phyloP scores from a whole-genome alignment of 129 eudicot genomes.

The Centella asiatica region DNA sequence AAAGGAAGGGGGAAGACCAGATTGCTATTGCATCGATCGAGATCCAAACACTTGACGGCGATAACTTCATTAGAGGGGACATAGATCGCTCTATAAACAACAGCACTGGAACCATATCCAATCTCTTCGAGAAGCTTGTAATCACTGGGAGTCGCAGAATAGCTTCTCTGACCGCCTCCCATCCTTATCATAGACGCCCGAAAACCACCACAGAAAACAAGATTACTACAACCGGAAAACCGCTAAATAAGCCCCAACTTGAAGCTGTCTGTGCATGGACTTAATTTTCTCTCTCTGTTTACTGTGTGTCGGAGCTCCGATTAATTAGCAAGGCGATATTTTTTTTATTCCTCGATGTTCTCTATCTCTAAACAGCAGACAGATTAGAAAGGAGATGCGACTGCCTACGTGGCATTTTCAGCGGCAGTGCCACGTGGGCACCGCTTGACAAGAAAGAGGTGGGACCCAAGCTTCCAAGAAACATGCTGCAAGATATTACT shows the following conservation, averaged over 20 bases:
- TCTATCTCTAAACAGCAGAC: not conserved
- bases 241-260: not conserved
- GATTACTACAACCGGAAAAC: not conserved
- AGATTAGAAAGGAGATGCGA: not conserved
- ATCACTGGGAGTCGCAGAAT: conserved; percentile 52
- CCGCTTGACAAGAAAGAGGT: not conserved
- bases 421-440: conserved; percentile 5
- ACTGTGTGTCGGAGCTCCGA: not conserved
- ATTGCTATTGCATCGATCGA: conserved; percentile 93
- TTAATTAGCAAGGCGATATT: not conserved
- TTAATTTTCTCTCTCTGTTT: not conserved
- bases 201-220: not conserved
- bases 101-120: conserved; percentile 92
- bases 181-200: conserved; percentile 15
- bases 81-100: conserved; percentile 82
- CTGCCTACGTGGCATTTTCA: not conserved
- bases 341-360: not conserved
- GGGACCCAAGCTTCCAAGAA: not conserved
- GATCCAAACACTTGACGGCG: conserved; percentile 97
- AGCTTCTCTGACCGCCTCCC: conserved; percentile 40
- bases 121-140: conserved; percentile 84
- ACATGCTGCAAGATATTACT: too few relatives aligned
- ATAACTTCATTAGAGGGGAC: conserved; percentile 69
- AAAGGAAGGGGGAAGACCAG: conserved; percentile 29
- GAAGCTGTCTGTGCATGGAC: not conserved